Base-by-base conservation (phyloP, 83 land plant species). In the Picea engelmannii region DNA sequence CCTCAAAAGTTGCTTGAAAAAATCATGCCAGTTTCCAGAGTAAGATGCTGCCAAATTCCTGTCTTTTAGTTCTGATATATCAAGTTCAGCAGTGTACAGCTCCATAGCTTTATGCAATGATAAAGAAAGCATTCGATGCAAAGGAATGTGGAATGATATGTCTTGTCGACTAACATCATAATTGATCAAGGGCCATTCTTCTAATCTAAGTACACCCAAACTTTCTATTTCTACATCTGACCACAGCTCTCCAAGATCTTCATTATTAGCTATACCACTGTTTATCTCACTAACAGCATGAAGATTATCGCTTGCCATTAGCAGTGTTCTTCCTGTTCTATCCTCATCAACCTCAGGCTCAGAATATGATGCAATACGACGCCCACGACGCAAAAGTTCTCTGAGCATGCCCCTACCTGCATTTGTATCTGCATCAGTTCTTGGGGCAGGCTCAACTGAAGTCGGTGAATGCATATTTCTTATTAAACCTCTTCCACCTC, bases 91-190 rank as follows among this genome's bases (percentile, higher is more conserved):
- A 82, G 77, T 88, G 81, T 88, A 86, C n/a, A 58, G 62, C 79
- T 82, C 92, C 79, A 96, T 79, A 24, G 88, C 87, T 80, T 90
- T 94, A 12, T 87, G 88, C 77, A 97, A 76, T 68, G 93, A 80
- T 77, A 91, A 81, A 24, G 95, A 90, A 47, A 97, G 92, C 61
- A 95, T 83, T 38, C 97, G 87, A 81, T 97, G 99, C 82, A 97
- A 84, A 52, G 99, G 99, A 74, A 97, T 89, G 78, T 97, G 98
- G 81, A 94, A 85, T 23, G 99, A 97, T 73, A 95, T 88, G 16
- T 94, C 96, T 81, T 92, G 93, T 15, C 92, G 89, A 81, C 98
- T 92, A 23, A 94, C 99, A 88, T 97, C 99, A 89, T 83, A 96
- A 11, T 25, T 78, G 17, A 93, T 83, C 61, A 85, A 80, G 25